Conservation (phyloP, 768 basidiomycete species). For the Russula dissimulans region DNA sequence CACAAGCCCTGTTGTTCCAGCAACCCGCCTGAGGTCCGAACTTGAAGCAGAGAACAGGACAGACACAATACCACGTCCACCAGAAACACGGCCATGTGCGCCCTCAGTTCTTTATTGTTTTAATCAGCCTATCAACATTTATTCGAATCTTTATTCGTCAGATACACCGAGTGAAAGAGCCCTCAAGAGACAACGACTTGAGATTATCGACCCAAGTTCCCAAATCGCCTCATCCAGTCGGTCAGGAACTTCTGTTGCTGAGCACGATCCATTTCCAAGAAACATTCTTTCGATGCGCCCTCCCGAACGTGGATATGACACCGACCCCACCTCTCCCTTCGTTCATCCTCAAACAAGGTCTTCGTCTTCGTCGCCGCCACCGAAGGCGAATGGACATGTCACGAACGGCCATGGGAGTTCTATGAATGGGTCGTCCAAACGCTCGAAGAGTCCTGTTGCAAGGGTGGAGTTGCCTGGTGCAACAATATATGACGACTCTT, state of each 20-base stretch:
- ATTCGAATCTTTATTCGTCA: neutral
- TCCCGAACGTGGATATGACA: constrained; percentile 17
- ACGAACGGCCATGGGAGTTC: constrained; percentile 29
- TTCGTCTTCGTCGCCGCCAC: constrained; percentile 8
- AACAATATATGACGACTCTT: constrained; percentile 67
- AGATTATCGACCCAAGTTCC: constrained; percentile 30
- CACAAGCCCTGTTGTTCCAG: constrained; percentile 17
- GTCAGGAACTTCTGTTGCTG: constrained; percentile 17
- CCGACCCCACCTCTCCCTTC: constrained; percentile 12
- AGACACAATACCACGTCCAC: constrained; percentile 8
- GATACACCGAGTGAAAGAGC: constrained; percentile 28
- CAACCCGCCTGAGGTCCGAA: constrained; percentile 19
- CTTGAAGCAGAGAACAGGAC: constrained; percentile 18
- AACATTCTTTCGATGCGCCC: constrained; percentile 18
- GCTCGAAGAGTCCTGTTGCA: constrained; percentile 40
- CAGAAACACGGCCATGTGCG: constrained; percentile 10
- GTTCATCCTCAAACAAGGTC: constrained; percentile 11
- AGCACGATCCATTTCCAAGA: constrained; percentile 19
- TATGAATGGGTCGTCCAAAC: constrained; percentile 39
- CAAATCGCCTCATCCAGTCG: constrained; percentile 29
- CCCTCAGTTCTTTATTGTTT: neutral
- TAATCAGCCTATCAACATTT: neutral
- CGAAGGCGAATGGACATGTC: constrained; percentile 16
- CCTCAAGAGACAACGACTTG: constrained; percentile 63
- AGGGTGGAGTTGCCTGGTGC: constrained; percentile 64